These are phyloP conservation scores for Cryptococcus sp. DNA, from an alignment of 1,284 basidiomycete genomes.

Conservation along the genomic window DNA sequence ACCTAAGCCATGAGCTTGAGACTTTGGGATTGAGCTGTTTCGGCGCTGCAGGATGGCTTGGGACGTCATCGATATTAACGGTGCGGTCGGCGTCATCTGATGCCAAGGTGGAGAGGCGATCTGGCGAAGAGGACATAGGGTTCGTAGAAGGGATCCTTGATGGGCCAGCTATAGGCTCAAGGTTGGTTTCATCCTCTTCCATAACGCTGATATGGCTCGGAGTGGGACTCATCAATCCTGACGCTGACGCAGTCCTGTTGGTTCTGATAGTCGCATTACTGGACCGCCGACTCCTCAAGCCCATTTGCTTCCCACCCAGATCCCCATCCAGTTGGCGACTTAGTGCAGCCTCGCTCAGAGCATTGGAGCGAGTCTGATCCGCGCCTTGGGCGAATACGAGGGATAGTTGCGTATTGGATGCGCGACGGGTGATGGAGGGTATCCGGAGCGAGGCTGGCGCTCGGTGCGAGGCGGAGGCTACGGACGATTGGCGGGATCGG, in stretches of 20 bases:
- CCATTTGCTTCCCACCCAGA: slow-evolving; percentile 43
- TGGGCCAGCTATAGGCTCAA: not conserved
- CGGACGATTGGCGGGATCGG: slow-evolving; percentile 19
- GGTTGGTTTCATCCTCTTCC: slow-evolving; percentile 31
- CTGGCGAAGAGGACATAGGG: not conserved
- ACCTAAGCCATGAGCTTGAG: slow-evolving; percentile 43
- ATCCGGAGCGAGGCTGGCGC: slow-evolving; percentile 23
- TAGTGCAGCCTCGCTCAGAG: slow-evolving; percentile 35
- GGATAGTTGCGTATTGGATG: slow-evolving; percentile 36
- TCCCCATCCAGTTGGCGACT: slow-evolving; percentile 45
- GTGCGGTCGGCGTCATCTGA: not conserved
- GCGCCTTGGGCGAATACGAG: slow-evolving; percentile 41
- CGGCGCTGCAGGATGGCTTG: slow-evolving; percentile 14
- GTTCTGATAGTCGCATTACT: slow-evolving; percentile 39
- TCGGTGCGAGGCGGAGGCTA: slow-evolving; percentile 14
- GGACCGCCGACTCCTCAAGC: slow-evolving; percentile 40
- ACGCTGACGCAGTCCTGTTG: slow-evolving; percentile 21
- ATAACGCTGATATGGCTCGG: slow-evolving; percentile 12
- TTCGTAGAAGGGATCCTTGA: not conserved
- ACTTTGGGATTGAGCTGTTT: slow-evolving; percentile 35
- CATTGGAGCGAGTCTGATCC: slow-evolving; percentile 8
- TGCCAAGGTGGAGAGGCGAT: not conserved
- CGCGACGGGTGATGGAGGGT: slow-evolving; percentile 20
- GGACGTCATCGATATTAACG: not conserved
- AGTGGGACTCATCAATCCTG: slow-evolving; percentile 10